These are phyloP conservation scores for Dalbergia oliveri DNA, from an alignment of 306 rosid genomes.

Conservation along the genomic window DNA sequence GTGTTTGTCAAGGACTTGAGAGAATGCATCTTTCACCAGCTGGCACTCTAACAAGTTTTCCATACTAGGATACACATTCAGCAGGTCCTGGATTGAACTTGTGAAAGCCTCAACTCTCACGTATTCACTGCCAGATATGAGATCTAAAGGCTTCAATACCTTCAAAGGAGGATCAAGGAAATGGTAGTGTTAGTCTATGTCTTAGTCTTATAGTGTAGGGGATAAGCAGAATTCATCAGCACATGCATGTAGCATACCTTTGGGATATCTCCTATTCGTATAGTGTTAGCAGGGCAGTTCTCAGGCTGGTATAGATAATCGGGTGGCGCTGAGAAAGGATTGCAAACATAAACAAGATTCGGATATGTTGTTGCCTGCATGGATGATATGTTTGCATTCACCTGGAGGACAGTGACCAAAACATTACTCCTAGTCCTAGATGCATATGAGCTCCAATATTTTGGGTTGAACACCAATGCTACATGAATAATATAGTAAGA, in stretches of 20 bases:
- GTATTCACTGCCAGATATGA: constrained; percentile 52
- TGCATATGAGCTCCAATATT: neutral
- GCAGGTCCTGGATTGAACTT: constrained; percentile 66
- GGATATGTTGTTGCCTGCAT: constrained; percentile 48
- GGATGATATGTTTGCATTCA: constrained; percentile 65
- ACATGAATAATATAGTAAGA: neutral
- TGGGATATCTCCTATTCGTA: constrained; percentile 79
- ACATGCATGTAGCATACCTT: constrained; percentile 51
- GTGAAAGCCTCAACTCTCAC: constrained; percentile 67
- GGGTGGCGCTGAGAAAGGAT: constrained; percentile 87
- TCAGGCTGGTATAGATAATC: constrained; percentile 72
- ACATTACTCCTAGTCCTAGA: neutral
- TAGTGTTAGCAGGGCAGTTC: constrained; percentile 66
- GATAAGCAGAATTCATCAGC: neutral
- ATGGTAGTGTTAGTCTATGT: neutral
- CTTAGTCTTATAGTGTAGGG: constrained; percentile 3
- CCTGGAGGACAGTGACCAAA: constrained; percentile 52
- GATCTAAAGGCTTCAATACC: constrained; percentile 65
- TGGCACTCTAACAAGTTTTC: constrained; percentile 78
- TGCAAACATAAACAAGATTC: constrained; percentile 61
- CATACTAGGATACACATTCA: constrained; percentile 74
- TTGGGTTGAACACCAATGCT: constrained; percentile 6
- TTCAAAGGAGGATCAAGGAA: constrained; percentile 28
- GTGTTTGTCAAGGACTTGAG: constrained; percentile 63
- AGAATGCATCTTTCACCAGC: constrained; percentile 72